Conservation (phyloP, 345 rosid genomes). For the Corymbia maculata region DNA sequence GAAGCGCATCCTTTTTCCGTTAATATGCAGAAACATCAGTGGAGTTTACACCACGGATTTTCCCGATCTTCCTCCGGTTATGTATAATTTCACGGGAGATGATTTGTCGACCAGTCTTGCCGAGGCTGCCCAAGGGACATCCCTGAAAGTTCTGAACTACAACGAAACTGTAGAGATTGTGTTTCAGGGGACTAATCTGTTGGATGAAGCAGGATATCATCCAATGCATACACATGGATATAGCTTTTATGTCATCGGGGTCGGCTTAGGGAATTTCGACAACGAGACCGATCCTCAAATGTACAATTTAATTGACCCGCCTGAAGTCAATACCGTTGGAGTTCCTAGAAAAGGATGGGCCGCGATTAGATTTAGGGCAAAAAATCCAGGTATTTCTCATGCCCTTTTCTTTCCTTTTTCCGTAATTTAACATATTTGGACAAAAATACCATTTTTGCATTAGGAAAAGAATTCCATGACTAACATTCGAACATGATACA, state of each 20-base stretch:
- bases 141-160: neutral
- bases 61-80: neutral
- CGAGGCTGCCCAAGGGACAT: neutral
- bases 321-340: neutral
- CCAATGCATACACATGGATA: neutral
- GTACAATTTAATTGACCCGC: neutral
- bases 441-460: neutral
- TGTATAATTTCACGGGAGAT: neutral
- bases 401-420: no score
- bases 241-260: neutral
- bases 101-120: neutral
- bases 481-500: rapidly evolving
- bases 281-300: neutral
- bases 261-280: neutral
- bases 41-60: neutral
- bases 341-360: no score
- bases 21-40: no score
- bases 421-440: neutral
- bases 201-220: neutral
- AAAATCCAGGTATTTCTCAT: no score
- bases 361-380: no score
- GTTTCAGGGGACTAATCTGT: neutral
- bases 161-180: neutral
- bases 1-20: no score
- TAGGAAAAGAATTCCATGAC: neutral